Evolutionary conservation across 225 moss, liverwort and hornwort species (phyloP), one percentile per base, ranked within the genome.

Genomic region (Physcomitrellopsis africana): DNA sequence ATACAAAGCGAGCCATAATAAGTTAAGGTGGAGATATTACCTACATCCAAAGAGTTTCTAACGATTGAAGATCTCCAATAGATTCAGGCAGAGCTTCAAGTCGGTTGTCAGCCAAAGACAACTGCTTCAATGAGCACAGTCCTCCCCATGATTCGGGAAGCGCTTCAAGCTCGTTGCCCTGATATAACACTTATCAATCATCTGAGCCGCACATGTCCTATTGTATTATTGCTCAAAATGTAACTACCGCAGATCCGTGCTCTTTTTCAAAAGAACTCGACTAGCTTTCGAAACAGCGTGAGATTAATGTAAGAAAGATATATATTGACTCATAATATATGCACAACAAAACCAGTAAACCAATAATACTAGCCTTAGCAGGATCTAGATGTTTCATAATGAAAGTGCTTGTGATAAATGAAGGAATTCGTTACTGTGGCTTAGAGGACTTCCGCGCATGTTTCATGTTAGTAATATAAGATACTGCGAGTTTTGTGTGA

Each of bases 31-130:
- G 69, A 51, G 60, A 26, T 23, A 22, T n/a, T 51, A 81, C 90
- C 86, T 67, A 94, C 92, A 95, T 78, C 94, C 92, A 95, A 77
- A 95, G 79, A 56, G 86, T 83, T 78, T 95, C 85, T 67, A 95
- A 67, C 46, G 84, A 82, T 61, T 73, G 84, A 74, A 92, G 82
- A 61, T 91, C 72, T 65, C 89, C 83, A 67, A 95, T 65, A 47
- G 87, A 83, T 41, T 91, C 86, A 5, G 89, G 91, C 72, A 95
- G 65, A 63, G 52, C 65, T 63, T 74, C 67, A 59, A 95, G 84
- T 72, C 77, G 75, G 77, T 95, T 95, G 81, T 95, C 94, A 61
- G 94, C 90, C 56, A 95, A 32, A 51, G 94, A 95, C 23, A 95
- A 78, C 67, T 91, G 92, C 81, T 87, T 92, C 52, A 95, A 81